Conservation (phyloP, 2,329 filamentous ascomycete species). For the Coleophoma cylindrospora region DNA sequence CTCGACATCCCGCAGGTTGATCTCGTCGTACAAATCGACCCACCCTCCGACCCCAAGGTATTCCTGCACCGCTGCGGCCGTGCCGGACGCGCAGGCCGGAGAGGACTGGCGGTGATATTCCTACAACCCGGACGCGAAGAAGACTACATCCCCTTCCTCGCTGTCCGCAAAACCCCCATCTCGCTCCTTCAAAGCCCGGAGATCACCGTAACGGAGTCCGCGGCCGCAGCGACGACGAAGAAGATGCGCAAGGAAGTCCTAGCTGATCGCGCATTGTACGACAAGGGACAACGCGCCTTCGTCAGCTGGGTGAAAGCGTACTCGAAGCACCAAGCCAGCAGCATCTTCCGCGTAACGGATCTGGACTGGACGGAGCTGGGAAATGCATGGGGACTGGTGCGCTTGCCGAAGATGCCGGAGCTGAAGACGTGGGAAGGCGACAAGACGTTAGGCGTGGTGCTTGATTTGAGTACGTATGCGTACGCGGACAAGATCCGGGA, state of each 20-base stretch:
- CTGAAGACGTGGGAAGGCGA: constrained; percentile 69
- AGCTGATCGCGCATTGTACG: constrained; percentile 53
- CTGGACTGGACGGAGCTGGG: constrained; percentile 82
- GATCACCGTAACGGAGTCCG: constrained; percentile 52
- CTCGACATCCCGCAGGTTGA: constrained; percentile 91
- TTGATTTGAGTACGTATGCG: constrained; percentile 63
- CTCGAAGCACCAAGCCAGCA: constrained; percentile 82
- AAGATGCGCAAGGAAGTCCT: constrained; percentile 55
- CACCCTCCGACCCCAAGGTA: constrained; percentile 81
- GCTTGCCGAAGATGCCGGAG: constrained; percentile 92
- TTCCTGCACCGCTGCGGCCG: constrained; percentile 92
- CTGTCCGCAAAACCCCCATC: constrained; percentile 83
- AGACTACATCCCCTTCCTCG: constrained; percentile 83
- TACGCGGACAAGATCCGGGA: constrained; percentile 72
- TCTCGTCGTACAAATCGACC: constrained; percentile 84
- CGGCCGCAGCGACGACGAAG: constrained; percentile 52
- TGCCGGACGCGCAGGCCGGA: constrained; percentile 82
- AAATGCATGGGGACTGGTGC: constrained; percentile 78
- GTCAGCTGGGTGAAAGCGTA: constrained; percentile 93
- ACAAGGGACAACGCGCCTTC: constrained; percentile 87
- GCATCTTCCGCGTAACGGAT: constrained; percentile 80
- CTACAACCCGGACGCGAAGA: constrained; percentile 82
- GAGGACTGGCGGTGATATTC: constrained; percentile 80
- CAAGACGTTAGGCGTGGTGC: constrained; percentile 52
- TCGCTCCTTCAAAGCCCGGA: constrained; percentile 51